phyloP scores from a whole-genome alignment of 164 flowering plant species.

The Vitis rotundifolia region DNA sequence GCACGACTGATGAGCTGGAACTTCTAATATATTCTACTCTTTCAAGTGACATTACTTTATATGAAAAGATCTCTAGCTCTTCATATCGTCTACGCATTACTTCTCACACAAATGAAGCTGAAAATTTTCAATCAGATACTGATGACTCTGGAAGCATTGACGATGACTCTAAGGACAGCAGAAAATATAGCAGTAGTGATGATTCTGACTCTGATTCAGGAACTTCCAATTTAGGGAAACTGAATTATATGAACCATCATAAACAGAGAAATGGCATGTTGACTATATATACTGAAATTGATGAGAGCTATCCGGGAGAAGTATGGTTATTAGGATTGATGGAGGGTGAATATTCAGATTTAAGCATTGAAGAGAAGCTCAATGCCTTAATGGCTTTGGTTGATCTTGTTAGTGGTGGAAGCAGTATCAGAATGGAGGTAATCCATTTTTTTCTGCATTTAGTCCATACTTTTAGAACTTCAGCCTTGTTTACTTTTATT shows the following conservation, averaged over 20 bases:
- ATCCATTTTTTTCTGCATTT: conserved; percentile 2
- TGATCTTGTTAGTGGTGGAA: conserved; percentile 73
- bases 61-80: conserved; percentile 82
- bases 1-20: conserved; percentile 60
- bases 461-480: neutral
- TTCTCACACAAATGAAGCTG: conserved; percentile 34
- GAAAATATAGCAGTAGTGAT: conserved; percentile 34
- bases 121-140: conserved; percentile 46
- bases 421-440: conserved; percentile 74
- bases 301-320: conserved; percentile 90
- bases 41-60: conserved; percentile 89
- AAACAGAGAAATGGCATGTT: conserved; percentile 31
- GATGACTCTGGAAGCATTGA: conserved; percentile 82
- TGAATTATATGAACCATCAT: conserved; percentile 10
- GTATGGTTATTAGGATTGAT: conserved; percentile 82
- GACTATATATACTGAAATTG: conserved; percentile 62
- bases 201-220: conserved; percentile 56
- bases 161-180: conserved; percentile 44
- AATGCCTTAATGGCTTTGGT: conserved; percentile 68
- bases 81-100: conserved; percentile 77
- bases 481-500: neutral
- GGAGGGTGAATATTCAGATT: conserved; percentile 91
- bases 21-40: conserved; percentile 61
- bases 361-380: conserved; percentile 90
- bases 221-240: conserved; percentile 19